Percentiles rank a stretch among this genome's conserved stretches.
phyloP scores from a whole-genome alignment of 2,329 filamentous ascomycete species.

The Hypoxylon sp. region DNA sequence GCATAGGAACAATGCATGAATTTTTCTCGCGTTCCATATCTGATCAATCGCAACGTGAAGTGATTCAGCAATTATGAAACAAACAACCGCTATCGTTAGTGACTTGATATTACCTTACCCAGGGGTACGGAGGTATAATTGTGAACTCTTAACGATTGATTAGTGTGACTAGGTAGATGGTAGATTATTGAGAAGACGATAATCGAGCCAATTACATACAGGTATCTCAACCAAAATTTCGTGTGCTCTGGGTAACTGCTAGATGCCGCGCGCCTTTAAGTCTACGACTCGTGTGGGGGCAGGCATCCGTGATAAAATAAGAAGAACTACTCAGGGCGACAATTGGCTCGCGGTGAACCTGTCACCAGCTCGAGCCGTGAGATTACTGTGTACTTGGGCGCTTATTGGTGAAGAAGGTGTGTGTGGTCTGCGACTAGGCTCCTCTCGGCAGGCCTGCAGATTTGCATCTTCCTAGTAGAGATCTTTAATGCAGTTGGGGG shows the following conservation, averaged over 20 bases:
- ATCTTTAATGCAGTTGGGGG: slow-evolving; percentile 28
- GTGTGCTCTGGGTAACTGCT: slow-evolving; percentile 9
- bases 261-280: slow-evolving; percentile 34
- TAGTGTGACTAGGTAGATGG: no score
- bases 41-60: no score
- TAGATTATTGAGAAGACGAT: no score
- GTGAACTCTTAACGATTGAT: no score
- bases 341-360: slow-evolving; percentile 17
- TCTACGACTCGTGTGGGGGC: background rate
- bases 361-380: slow-evolving; percentile 9
- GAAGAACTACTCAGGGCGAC: background rate
- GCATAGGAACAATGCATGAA: slow-evolving; percentile 11
- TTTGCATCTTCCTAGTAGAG: slow-evolving; percentile 26
- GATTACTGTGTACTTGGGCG: slow-evolving; percentile 21
- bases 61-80: no score
- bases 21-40: no score
- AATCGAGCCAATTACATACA: no score
- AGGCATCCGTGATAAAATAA: slow-evolving; percentile 2
- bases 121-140: background rate
- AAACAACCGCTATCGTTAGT: background rate
- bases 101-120: slow-evolving; percentile 5
- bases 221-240: slow-evolving; percentile 15
- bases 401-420: slow-evolving; percentile 24
- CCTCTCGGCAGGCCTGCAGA: slow-evolving; percentile 20
- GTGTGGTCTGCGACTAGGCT: slow-evolving; percentile 10